These are phyloP conservation scores for Penicillium hordei DNA, from an alignment of 2,329 filamentous ascomycete species.

Conservation along the genomic window DNA sequence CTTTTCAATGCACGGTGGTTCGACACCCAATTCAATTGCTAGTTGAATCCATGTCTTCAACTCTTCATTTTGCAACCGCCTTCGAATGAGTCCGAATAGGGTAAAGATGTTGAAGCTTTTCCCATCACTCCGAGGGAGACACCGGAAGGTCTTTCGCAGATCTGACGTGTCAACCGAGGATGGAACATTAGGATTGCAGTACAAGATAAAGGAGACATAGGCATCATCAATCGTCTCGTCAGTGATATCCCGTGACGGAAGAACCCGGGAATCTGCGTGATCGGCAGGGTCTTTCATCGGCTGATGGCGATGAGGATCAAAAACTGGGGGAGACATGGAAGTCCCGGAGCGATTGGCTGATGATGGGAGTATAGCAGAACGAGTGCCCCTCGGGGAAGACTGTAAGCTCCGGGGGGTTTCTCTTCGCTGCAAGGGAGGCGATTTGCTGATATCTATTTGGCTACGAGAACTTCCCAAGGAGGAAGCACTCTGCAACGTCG, in stretches of 20 bases:
- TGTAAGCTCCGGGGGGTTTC: conserved; percentile 41
- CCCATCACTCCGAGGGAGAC: conserved; percentile 80
- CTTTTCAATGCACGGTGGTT: conserved; percentile 76
- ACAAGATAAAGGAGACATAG: conserved; percentile 81
- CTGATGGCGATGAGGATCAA: conserved; percentile 33
- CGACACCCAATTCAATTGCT: conserved; percentile 82
- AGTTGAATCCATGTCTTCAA: conserved; percentile 92
- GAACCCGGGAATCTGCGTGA: conserved; percentile 49
- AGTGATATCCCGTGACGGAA: conserved; percentile 69
- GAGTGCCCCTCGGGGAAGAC: conserved; percentile 38
- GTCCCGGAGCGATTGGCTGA: conserved; percentile 34
- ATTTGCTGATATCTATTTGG: conserved; percentile 33
- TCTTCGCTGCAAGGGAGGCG: conserved; percentile 40
- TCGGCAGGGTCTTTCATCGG: conserved; percentile 33
- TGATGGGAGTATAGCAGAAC: conserved; percentile 28
- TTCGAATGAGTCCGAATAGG: conserved; percentile 77
- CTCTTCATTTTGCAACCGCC: conserved; percentile 69
- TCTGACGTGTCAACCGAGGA: conserved; percentile 67
- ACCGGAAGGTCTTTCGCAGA: conserved; percentile 73
- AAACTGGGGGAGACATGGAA: conserved; percentile 44
- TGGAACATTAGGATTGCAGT: conserved; percentile 82
- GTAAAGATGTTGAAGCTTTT: conserved; percentile 78
- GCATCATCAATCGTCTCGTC: conserved; percentile 74
- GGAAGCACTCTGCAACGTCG: conserved; percentile 39
- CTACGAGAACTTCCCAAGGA: conserved; percentile 38